These are phyloP conservation scores for Stevia rebaudiana DNA, from an alignment of 140 eudicot species.

Conservation along the genomic window DNA sequence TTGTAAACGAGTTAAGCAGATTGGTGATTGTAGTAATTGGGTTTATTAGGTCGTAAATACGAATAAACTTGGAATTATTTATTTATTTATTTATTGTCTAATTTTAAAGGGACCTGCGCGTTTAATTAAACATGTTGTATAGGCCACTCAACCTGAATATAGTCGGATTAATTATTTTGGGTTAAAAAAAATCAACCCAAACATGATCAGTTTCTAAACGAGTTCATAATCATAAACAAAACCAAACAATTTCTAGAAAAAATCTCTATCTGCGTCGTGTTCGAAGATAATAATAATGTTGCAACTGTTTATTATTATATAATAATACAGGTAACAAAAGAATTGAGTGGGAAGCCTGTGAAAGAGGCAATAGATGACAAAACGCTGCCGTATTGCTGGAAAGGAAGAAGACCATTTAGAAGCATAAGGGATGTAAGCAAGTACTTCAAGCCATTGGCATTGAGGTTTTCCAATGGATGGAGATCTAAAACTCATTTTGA, in stretches of 20 bases:
- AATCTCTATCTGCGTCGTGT: no score
- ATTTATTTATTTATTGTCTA: no score
- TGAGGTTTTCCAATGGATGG: constrained; percentile 54
- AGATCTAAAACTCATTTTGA: constrained; percentile 58
- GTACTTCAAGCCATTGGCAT: constrained; percentile 70
- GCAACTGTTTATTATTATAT: not conserved
- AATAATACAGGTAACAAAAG: constrained; percentile 45
- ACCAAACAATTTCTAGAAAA: not conserved
- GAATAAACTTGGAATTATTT: no score
- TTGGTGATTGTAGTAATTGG: not conserved
- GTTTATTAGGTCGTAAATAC: not conserved
- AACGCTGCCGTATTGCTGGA: constrained; percentile 91
- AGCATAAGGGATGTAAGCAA: constrained; percentile 57
- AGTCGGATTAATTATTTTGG: not conserved
- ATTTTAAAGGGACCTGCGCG: no score
- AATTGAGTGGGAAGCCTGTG: constrained; percentile 54
- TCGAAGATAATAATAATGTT: no score
- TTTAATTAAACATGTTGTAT: not conserved
- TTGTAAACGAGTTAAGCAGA: not conserved
- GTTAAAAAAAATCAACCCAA: not conserved
- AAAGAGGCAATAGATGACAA: constrained; percentile 59
- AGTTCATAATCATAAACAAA: not conserved
- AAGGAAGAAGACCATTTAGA: constrained; percentile 72
- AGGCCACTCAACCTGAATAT: not conserved
- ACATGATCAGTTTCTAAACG: not conserved